phyloP scores from a whole-genome alignment of 495 filamentous ascomycete genomes.

The Talaromyces nanjingensis region DNA sequence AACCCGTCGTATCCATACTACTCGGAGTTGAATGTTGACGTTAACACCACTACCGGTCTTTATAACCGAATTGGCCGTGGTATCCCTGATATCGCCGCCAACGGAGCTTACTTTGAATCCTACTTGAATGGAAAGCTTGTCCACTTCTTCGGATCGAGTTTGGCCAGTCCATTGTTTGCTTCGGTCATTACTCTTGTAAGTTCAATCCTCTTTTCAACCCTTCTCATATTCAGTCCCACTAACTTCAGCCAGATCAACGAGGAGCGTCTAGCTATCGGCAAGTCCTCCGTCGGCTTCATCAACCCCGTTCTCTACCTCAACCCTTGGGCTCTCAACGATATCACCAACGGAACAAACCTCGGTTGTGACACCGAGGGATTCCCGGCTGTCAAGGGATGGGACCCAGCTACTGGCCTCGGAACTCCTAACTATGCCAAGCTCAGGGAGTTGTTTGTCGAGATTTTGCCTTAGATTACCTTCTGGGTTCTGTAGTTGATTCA shows the following conservation, averaged over 20 bases:
- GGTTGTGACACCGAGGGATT: conserved; percentile 47
- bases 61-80: conserved; percentile 25
- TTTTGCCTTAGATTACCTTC: conserved; percentile 3
- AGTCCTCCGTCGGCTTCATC: conserved; percentile 43
- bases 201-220: neutral
- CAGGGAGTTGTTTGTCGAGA: conserved; percentile 22
- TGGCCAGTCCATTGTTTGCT: conserved; percentile 6
- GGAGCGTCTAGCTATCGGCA: conserved; percentile 37
- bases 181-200: conserved; percentile 10
- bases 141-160: conserved; percentile 10
- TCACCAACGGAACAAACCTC: conserved; percentile 37
- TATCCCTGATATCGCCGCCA: conserved; percentile 31
- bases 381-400: conserved; percentile 38
- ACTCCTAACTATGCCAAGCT: conserved; percentile 35
- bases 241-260: conserved; percentile 31
- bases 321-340: conserved; percentile 40
- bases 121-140: conserved; percentile 4
- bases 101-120: conserved; percentile 7
- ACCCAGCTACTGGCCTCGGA: conserved; percentile 41
- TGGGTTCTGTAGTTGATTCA: neutral
- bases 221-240: conserved; percentile 4
- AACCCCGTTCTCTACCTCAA: conserved; percentile 45
- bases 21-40: conserved; percentile 17
- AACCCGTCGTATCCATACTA: conserved; percentile 27
- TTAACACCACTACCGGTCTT: conserved; percentile 17